These are phyloP conservation scores for Eutypella sp. DNA, from an alignment of 2,329 filamentous ascomycete genomes.

Conservation along the genomic window DNA sequence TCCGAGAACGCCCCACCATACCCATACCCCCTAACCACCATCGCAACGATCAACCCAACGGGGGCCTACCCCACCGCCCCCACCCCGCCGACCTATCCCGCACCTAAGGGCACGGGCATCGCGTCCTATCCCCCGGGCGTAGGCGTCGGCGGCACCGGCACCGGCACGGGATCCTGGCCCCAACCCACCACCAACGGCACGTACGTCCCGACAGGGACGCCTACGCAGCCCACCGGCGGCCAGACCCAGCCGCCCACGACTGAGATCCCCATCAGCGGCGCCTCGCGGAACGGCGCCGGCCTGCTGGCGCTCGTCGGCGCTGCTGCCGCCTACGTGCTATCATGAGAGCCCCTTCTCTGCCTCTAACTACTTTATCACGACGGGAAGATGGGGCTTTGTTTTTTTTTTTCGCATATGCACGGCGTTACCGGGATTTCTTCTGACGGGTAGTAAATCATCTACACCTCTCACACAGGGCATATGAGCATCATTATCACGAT, in stretches of 20 bases:
- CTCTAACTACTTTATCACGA: too few relatives aligned
- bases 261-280: not conserved
- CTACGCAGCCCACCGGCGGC: not conserved
- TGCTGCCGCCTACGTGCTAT: not conserved
- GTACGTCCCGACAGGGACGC: not conserved
- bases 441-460: too few relatives aligned
- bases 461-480: too few relatives aligned
- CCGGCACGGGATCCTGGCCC: not conserved
- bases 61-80: not conserved
- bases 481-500: too few relatives aligned
- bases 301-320: not conserved
- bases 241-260: not conserved
- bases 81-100: not conserved
- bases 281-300: not conserved
- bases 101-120: not conserved
- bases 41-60: not conserved
- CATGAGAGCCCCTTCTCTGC: too few relatives aligned
- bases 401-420: too few relatives aligned
- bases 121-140: too few relatives aligned
- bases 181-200: not conserved
- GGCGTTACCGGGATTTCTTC: too few relatives aligned
- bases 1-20: not conserved
- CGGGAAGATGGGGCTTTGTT: too few relatives aligned
- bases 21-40: not conserved
- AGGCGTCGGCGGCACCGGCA: not conserved